Base-by-base conservation (phyloP, 441 rosid species). In the Croton laevigatus region DNA sequence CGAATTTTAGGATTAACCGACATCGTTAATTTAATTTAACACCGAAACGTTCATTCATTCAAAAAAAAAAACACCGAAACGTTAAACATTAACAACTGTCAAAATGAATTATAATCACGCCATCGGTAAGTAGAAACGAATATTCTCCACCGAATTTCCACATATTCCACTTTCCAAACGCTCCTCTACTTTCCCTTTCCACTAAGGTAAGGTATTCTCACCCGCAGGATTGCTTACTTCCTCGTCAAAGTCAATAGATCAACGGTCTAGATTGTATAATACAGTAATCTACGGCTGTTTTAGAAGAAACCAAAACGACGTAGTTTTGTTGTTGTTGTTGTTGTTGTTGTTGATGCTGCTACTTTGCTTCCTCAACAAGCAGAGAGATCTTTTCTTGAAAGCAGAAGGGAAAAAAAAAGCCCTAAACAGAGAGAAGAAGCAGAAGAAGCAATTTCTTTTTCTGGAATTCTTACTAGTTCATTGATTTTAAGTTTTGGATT, bases 111-210 rank as follows among this genome's bases (percentile, higher is more conserved):
- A 36, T 6, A 16, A 34, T 14, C 59, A 27, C n/a, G 32, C 17
- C 68, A 37, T 16, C 9, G 42, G 20, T 38, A 72, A 51, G 32
- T 59, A 22, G 59, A 60, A 48, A 3, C 6, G 70, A 59, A 65
- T 72, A 58, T 65, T 66, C 71, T 40, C 36, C 34, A 45, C 12
- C 45, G 11, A 12, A 63, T 54, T 66, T 66, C 34, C 46, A 49
- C 44, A 32, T 65, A 65, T 65, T 51, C 70, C 13, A 53, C 54
- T 34, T 8, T 32, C 62, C 68, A 51, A 71, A 37, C 23, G 16
- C 32, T 61, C 27, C 12, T 0, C 7, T 42, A 27, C 11, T 55
- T 27, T 17, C 52, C 55, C 3, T 1, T 27, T 27, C 42, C 52
- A 23, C 27, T 7, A 14, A 4, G 16, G 1, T 40, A 11, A 12